These are phyloP conservation scores for Hypomontagnella submonticulosa DNA, from an alignment of 495 filamentous ascomycete genomes.

Conservation along the genomic window DNA sequence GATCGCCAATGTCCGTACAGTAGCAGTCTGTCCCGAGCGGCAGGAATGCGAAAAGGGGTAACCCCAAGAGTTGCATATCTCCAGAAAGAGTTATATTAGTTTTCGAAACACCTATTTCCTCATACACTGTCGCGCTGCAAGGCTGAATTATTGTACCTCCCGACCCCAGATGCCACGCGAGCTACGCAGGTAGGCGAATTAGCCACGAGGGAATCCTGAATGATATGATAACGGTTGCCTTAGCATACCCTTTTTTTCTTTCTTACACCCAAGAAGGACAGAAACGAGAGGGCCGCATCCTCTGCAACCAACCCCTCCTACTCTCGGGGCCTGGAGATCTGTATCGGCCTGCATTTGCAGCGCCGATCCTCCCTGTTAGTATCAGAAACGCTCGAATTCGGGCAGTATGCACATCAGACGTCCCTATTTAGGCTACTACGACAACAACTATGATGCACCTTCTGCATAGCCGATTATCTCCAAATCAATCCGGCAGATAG, in stretches of 20 bases:
- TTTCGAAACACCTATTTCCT: neutral
- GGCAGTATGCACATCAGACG: constrained; percentile 1
- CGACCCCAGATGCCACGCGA: constrained; percentile 30
- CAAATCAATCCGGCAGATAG: constrained; percentile 21
- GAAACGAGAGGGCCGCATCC: constrained; percentile 34
- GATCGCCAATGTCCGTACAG: constrained; percentile 4
- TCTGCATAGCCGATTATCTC: constrained; percentile 22
- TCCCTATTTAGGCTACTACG: constrained; percentile 33
- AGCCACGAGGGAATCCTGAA: constrained; percentile 36
- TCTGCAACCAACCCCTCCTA: constrained; percentile 30
- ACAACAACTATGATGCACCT: constrained; percentile 14
- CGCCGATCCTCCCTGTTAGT: constrained; percentile 27
- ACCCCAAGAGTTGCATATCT: neutral
- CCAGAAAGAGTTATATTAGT: neutral
- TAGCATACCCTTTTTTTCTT: constrained; percentile 1
- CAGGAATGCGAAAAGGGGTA: neutral
- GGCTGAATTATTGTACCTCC: constrained; percentile 8
- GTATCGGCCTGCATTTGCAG: constrained; percentile 29
- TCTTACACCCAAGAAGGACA: constrained; percentile 5
- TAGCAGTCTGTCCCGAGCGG: constrained; percentile 10
- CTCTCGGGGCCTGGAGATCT: constrained; percentile 13
- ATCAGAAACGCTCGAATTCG: constrained; percentile 1
- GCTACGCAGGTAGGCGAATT: constrained; percentile 35
- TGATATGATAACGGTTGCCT: constrained; percentile 31
- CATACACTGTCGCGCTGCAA: constrained; percentile 12